Conservation (phyloP, 768 basidiomycete genomes). For the Amanita pallidorosea region DNA sequence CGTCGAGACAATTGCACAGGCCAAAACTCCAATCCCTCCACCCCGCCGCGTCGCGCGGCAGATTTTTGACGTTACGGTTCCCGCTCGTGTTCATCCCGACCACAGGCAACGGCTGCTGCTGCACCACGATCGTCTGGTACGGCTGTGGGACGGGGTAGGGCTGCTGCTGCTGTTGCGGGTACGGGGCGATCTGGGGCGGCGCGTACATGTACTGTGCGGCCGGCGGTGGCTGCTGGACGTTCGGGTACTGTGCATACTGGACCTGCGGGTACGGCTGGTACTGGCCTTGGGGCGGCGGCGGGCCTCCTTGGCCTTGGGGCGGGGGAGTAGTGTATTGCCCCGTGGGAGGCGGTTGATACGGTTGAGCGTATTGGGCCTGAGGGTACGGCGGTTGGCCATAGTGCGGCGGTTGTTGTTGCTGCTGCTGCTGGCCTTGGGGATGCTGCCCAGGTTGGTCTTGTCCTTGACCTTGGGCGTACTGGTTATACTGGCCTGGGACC, state of each 20-base stretch:
- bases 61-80: constrained; percentile 25
- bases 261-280: neutral
- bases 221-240: neutral
- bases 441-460: neutral
- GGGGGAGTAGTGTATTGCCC: neutral
- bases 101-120: neutral
- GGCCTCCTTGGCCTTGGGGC: neutral
- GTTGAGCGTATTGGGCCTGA: neutral
- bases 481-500: neutral
- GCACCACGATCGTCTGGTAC: neutral
- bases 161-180: neutral
- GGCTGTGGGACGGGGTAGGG: neutral
- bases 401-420: neutral
- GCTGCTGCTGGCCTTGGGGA: neutral
- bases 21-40: constrained; percentile 25
- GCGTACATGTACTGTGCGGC: neutral
- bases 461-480: neutral
- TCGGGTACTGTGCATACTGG: neutral
- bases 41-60: constrained; percentile 20
- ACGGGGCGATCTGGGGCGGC: too few relatives aligned
- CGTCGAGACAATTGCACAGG: constrained; percentile 20
- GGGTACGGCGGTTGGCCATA: neutral
- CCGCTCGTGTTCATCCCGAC: constrained; percentile 9
- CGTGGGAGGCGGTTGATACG: neutral
- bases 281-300: neutral